Percentiles rank a stretch among this genome's conserved stretches.
These are phyloP conservation scores for Ogataea degrootiae DNA, from an alignment of 805 yeast species.

Conservation along the genomic window DNA sequence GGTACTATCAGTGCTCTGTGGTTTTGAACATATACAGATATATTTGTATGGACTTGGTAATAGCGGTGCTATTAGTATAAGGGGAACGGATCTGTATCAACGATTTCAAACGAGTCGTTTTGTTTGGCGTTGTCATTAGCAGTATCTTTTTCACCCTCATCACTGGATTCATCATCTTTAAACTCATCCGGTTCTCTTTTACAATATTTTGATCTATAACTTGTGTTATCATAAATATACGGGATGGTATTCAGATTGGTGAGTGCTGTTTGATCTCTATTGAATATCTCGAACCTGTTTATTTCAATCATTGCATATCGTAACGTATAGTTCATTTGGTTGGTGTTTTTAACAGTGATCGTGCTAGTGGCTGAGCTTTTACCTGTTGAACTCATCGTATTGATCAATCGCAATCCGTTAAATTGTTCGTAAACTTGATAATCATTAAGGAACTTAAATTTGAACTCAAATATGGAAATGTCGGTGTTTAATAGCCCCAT, in stretches of 20 bases:
- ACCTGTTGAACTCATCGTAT: background rate
- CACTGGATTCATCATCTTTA: background rate
- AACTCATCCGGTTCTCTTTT: background rate
- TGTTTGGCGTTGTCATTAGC: background rate
- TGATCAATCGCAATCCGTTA: constrained; percentile 3
- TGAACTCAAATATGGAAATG: constrained; percentile 8
- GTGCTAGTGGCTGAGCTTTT: background rate
- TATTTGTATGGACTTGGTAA: too few relatives aligned
- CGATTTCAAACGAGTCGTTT: background rate
- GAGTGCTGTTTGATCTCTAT: constrained; percentile 17
- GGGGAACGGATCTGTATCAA: background rate
- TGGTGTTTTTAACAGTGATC: background rate
- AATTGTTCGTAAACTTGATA: constrained; percentile 6
- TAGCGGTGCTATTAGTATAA: background rate
- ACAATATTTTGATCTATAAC: constrained; percentile 3
- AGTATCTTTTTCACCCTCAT: background rate
- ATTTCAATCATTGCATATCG: constrained; percentile 16
- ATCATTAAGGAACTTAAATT: constrained; percentile 10
- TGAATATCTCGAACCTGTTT: constrained; percentile 11
- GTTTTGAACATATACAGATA: too few relatives aligned
- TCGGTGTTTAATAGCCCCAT: constrained; percentile 12
- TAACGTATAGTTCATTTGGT: constrained; percentile 2
- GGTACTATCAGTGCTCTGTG: too few relatives aligned
- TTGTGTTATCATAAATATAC: constrained; percentile 8
- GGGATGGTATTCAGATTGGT: constrained; percentile 11